phyloP scores from a whole-genome alignment of 305 asterid genomes.

The Coffea humblotiana region DNA sequence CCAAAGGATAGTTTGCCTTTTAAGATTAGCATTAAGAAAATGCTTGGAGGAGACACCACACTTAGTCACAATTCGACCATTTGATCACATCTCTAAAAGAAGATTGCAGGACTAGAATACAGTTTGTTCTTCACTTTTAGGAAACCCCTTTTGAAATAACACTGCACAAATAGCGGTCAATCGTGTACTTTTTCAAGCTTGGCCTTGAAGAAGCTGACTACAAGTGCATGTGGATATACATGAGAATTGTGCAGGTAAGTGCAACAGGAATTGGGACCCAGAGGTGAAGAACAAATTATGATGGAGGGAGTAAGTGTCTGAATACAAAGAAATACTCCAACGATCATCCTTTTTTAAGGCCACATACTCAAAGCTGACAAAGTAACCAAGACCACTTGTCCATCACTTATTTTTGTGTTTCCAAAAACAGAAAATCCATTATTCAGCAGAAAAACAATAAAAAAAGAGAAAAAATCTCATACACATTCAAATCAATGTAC shows the following conservation, averaged over 20 bases:
- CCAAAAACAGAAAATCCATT: neutral
- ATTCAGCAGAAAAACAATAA: neutral
- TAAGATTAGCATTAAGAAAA: neutral
- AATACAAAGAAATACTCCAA: neutral
- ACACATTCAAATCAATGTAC: constrained; percentile 39
- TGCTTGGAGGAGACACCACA: too few species aligned
- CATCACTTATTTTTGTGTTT: neutral
- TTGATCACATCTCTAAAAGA: neutral
- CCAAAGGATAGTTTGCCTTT: neutral
- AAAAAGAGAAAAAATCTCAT: neutral
- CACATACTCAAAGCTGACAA: neutral
- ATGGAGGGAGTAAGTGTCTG: neutral
- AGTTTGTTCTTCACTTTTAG: too few species aligned
- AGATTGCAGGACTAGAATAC: neutral
- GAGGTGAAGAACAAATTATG: neutral
- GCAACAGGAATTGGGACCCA: neutral
- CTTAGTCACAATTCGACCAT: neutral
- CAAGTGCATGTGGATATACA: too few species aligned
- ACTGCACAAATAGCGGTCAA: too few species aligned
- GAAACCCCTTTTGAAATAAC: too few species aligned
- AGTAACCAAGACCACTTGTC: neutral
- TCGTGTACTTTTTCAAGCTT: too few species aligned
- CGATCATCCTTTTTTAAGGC: neutral
- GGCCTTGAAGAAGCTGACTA: too few species aligned
- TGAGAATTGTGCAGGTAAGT: neutral